Evolutionary conservation across 768 basidiomycete genomes (phyloP).

Genomic region (Auriscalpium vulgare): DNA sequence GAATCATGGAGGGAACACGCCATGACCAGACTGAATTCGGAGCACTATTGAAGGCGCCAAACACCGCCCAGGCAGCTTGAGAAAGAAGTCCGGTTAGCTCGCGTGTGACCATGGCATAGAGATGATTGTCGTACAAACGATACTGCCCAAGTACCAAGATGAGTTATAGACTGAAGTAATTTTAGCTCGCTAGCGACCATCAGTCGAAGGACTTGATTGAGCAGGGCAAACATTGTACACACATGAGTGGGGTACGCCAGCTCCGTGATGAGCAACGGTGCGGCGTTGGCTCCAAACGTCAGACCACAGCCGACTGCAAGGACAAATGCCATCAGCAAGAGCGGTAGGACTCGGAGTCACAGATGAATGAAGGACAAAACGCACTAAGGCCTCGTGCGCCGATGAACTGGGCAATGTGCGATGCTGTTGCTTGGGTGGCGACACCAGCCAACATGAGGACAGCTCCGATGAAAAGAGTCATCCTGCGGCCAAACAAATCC

Average conservation of each 20-base stretch:
- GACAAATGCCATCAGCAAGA: conserved; percentile 4
- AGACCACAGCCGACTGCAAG: conserved; percentile 54
- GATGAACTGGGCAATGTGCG: conserved; percentile 43
- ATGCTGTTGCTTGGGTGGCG: conserved; percentile 42
- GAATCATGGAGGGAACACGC: conserved; percentile 58
- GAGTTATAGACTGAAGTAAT: conserved; percentile 63
- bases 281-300: conserved; percentile 52
- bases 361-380: conserved; percentile 13
- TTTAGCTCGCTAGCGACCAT: conserved; percentile 35
- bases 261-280: conserved; percentile 57
- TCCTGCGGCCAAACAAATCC: conserved; percentile 54
- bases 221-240: conserved; percentile 6
- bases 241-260: conserved; percentile 67
- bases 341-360: neutral
- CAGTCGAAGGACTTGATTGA: neutral
- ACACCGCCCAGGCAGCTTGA: conserved; percentile 39
- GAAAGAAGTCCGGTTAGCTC: conserved; percentile 4
- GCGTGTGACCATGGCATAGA: neutral
- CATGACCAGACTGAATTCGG: conserved; percentile 45
- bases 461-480: conserved; percentile 52
- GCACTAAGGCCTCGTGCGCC: conserved; percentile 47
- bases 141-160: conserved; percentile 69
- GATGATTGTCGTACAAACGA: conserved; percentile 31
- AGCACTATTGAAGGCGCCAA: conserved; percentile 29
- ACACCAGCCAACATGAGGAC: conserved; percentile 60